phyloP scores from a whole-genome alignment of 306 rosid species.

The Arachis hypogaea region DNA sequence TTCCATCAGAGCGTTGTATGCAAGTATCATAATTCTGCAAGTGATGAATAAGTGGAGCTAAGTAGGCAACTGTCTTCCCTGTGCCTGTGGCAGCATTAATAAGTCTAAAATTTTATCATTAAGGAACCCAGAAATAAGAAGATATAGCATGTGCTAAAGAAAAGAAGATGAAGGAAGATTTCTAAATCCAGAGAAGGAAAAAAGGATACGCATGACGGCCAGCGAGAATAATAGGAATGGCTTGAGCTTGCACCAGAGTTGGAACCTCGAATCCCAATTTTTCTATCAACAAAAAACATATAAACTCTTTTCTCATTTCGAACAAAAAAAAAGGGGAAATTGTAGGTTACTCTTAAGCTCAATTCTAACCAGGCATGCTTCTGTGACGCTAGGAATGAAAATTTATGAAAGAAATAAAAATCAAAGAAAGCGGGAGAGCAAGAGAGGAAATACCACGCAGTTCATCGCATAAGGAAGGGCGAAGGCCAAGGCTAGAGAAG shows the following conservation, averaged over 20 bases:
- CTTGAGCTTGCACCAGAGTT: conserved; percentile 83
- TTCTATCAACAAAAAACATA: conserved; percentile 45
- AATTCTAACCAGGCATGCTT: neutral
- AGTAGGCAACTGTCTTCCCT: conserved; percentile 82
- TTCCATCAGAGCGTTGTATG: conserved; percentile 79
- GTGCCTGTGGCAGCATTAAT: conserved; percentile 94
- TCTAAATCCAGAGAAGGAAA: neutral
- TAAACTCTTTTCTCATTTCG: neutral
- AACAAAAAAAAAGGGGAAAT: neutral
- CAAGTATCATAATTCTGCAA: conserved; percentile 59
- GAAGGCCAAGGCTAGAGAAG: conserved; percentile 85
- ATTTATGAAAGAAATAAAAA: neutral
- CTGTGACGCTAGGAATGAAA: conserved; percentile 4
- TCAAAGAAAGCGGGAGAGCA: neutral
- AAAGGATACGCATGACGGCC: conserved; percentile 82
- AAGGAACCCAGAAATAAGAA: conserved; percentile 40
- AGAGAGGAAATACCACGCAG: conserved; percentile 57
- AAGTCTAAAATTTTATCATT: conserved; percentile 53
- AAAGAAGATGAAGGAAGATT: neutral
- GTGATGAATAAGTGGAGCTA: conserved; percentile 85
- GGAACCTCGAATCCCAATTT: conserved; percentile 85
- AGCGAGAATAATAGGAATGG: conserved; percentile 77
- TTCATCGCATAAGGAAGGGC: conserved; percentile 73
- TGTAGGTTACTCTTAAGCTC: neutral
- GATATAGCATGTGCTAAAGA: conserved; percentile 4